Evolutionary conservation across 768 basidiomycete genomes (phyloP).

Genomic region (Gloeophyllum trabeum): DNA sequence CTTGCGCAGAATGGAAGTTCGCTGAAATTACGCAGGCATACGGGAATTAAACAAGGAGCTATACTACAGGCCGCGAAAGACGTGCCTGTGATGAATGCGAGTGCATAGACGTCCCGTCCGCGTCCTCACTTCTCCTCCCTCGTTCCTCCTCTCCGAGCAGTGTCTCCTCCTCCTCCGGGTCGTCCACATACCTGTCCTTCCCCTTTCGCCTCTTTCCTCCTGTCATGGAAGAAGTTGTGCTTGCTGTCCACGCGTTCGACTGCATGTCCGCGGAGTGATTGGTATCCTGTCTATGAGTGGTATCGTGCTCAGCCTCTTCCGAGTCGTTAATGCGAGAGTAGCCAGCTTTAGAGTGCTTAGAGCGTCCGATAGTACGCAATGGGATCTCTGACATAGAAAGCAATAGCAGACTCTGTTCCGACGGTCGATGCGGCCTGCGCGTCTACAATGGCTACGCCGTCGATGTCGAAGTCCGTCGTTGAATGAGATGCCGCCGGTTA

Average conservation of each 20-base stretch:
- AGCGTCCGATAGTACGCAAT: conserved; percentile 45
- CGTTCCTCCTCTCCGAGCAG: conserved; percentile 28
- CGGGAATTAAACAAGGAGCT: no score
- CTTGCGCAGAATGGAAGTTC: conserved; percentile 16
- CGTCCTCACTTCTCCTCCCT: conserved; percentile 20
- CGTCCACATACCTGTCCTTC: conserved; percentile 48
- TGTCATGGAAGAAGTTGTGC: conserved; percentile 18
- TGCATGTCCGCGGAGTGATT: conserved; percentile 13
- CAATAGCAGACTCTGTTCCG: not conserved
- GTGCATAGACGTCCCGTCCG: no score
- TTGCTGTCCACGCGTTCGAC: conserved; percentile 21
- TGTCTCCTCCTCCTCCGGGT: conserved; percentile 51
- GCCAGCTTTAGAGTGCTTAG: conserved; percentile 31
- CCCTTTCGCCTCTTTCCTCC: conserved; percentile 28
- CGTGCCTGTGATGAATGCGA: no score
- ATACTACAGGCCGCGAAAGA: no score
- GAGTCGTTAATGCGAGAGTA: conserved; percentile 32
- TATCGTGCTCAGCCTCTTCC: conserved; percentile 10
- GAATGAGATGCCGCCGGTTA: no score
- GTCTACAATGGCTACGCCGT: no score
- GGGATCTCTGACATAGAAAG: conserved; percentile 60
- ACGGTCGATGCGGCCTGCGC: no score
- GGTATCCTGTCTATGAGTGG: conserved; percentile 12
- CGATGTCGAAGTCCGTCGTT: no score
- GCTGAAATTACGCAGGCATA: conserved; percentile 12